Percentiles rank a stretch among this genome's conserved stretches.
Evolutionary conservation across 2,329 filamentous ascomycete species (phyloP).

Genomic region (Scytalidium lignicola): DNA sequence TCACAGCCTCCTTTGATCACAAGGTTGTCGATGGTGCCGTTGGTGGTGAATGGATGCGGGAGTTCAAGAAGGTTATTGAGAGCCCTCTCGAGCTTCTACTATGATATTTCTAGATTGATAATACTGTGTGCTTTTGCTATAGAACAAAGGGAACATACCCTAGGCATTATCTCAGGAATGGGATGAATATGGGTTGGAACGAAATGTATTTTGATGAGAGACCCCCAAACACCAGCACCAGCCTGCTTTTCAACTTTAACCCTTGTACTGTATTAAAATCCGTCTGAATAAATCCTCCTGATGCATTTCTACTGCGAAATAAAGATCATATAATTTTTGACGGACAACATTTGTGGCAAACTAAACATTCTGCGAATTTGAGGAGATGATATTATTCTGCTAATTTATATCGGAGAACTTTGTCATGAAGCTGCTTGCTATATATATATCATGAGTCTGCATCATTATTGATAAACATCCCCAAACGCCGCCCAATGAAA

Average conservation of each 20-base stretch:
- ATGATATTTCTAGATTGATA: slow-evolving; percentile 43
- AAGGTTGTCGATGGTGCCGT: slow-evolving; percentile 97
- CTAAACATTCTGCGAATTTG: too few relatives aligned
- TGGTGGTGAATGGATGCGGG: slow-evolving; percentile 92
- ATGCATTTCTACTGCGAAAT: neutral
- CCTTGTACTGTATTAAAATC: neutral
- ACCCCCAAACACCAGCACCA: neutral
- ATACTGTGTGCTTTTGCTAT: neutral
- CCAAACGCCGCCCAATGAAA: slow-evolving; percentile 8
- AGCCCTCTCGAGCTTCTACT: slow-evolving; percentile 93
- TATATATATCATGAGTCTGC: neutral
- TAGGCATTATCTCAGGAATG: neutral
- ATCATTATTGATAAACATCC: neutral
- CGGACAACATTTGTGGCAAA: too few relatives aligned
- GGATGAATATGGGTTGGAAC: neutral
- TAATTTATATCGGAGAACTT: neutral
- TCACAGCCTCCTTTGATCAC: slow-evolving; percentile 97
- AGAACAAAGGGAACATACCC: neutral
- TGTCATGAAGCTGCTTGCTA: neutral
- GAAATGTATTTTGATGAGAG: neutral
- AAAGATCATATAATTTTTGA: neutral
- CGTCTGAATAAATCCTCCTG: neutral
- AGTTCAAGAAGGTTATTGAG: slow-evolving; percentile 96
- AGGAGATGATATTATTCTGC: neutral
- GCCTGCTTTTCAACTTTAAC: neutral